Conservation (phyloP, 805 yeast species). For the Grigorovia yakushimaensis region DNA sequence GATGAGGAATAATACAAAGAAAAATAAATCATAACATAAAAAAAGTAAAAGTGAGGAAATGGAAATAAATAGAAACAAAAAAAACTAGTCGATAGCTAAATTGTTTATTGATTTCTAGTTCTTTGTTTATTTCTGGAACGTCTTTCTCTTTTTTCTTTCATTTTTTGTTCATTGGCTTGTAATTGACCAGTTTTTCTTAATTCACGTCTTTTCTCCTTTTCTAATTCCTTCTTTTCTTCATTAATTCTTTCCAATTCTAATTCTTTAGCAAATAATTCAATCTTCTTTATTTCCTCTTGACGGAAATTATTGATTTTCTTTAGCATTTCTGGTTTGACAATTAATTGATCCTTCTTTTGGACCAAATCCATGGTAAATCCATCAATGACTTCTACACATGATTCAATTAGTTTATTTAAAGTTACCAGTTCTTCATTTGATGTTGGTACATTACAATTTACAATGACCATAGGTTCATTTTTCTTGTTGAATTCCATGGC, state of each 20-base stretch:
- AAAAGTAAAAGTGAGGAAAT: background rate
- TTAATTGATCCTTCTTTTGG: slow-evolving; percentile 34
- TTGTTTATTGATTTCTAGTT: slow-evolving; percentile 19
- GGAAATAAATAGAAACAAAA: background rate
- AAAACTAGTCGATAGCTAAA: background rate
- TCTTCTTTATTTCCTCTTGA: slow-evolving; percentile 58
- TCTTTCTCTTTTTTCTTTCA: slow-evolving; percentile 71
- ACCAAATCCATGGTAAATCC: slow-evolving; percentile 34
- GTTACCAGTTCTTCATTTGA: slow-evolving; percentile 41
- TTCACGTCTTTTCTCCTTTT: slow-evolving; percentile 52
- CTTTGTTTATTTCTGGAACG: slow-evolving; percentile 58
- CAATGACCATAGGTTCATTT: slow-evolving; percentile 40
- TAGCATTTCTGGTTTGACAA: slow-evolving; percentile 64
- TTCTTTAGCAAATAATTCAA: slow-evolving; percentile 59
- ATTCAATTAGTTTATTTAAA: slow-evolving; percentile 40
- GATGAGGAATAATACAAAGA: too few species aligned
- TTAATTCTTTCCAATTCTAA: slow-evolving; percentile 57
- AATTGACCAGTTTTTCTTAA: slow-evolving; percentile 60
- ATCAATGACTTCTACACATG: slow-evolving; percentile 54
- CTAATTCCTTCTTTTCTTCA: slow-evolving; percentile 60
- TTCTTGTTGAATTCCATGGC: slow-evolving; percentile 45
- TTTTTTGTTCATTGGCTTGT: slow-evolving; percentile 67
- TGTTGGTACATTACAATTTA: slow-evolving; percentile 46
- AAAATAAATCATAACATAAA: background rate
- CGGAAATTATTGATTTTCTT: slow-evolving; percentile 73